Base-by-base conservation (phyloP, 2,329 filamentous ascomycete species). In the Ophiostoma tasmaniense region DNA sequence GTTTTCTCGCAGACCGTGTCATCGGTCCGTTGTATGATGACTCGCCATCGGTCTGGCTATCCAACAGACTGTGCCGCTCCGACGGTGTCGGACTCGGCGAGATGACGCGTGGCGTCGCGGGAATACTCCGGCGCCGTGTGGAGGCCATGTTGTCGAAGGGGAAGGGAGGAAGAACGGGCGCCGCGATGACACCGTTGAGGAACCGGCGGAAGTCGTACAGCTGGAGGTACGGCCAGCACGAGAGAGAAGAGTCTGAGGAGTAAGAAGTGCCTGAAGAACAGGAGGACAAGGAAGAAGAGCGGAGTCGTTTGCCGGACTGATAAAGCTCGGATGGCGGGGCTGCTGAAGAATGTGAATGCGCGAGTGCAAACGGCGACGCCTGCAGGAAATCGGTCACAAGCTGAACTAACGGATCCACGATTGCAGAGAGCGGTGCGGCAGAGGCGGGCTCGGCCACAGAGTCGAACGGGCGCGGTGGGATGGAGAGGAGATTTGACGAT, bases 31-130 rank as follows among this genome's bases (percentile, higher is more conserved):
- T 87, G 78, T 96, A 86, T 2, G 73, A 89, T 3, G 73, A 89
- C 71, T 84, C 67, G 14, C 62, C 67, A 17, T 64, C 35, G 5
- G 37, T 17, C n/a, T 67, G 61, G 35, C 37, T 42, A n/a, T 61
- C 65, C 17, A 64, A 17, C 30, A 33, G 28, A 7, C 22, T 84
- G 76, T 89, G 84, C 73, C 83, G 83, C 6, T 89, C 87, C 28
- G 87, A 89, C 1, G 87, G 87, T 1, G 90, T 89, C 55, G 93
- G 93, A 68, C 92, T 95, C 55, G 93, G 93, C 14, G 92, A 96
- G 74, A 95, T 96, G 74, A 97, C 91, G 76, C 92, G 89, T 75
- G 93, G 93, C 69, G 90, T 95, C 69, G 85, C 85, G 69, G 93
- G 93, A 70, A 95, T 82, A 73, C 82, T 81, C 67, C 79, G 78